phyloP scores from a whole-genome alignment of 768 basidiomycete species.

The Clavulina sp. region DNA sequence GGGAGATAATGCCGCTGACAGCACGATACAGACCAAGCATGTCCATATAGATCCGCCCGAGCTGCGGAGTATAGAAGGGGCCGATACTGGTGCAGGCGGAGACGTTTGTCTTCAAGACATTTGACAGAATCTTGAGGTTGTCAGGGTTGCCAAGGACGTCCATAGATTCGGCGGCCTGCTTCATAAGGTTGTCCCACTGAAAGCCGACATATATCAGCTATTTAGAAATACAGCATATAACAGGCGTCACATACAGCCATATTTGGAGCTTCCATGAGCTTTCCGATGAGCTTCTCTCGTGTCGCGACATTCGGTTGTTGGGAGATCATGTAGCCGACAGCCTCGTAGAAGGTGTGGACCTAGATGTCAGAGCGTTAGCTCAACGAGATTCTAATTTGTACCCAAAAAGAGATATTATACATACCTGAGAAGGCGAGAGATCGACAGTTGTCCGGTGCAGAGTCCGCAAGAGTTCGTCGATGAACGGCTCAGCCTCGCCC shows the following conservation, averaged over 20 bases:
- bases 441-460: conserved; percentile 91
- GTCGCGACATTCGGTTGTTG: conserved; percentile 95
- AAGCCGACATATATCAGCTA: background rate
- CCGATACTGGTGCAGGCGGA: conserved; percentile 95
- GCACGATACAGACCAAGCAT: conserved; percentile 98
- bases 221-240: too few relatives aligned
- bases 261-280: conserved; percentile 94
- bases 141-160: conserved; percentile 81
- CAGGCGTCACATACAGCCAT: conserved; percentile 62
- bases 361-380: conserved; percentile 14
- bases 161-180: conserved; percentile 80
- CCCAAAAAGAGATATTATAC: conserved; percentile 15
- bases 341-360: conserved; percentile 97
- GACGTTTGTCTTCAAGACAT: conserved; percentile 96
- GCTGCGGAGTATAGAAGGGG: conserved; percentile 92
- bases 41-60: conserved; percentile 88
- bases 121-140: conserved; percentile 91
- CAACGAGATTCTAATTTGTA: conserved; percentile 1
- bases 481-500: conserved; percentile 91
- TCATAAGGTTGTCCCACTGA: conserved; percentile 96
- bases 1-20: conserved; percentile 89
- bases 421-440: conserved; percentile 66
- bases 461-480: conserved; percentile 86
- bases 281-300: conserved; percentile 87
- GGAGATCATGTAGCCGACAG: conserved; percentile 98